These are phyloP conservation scores for Anacardium occidentale DNA, from an alignment of 345 rosid genomes.

Conservation along the genomic window DNA sequence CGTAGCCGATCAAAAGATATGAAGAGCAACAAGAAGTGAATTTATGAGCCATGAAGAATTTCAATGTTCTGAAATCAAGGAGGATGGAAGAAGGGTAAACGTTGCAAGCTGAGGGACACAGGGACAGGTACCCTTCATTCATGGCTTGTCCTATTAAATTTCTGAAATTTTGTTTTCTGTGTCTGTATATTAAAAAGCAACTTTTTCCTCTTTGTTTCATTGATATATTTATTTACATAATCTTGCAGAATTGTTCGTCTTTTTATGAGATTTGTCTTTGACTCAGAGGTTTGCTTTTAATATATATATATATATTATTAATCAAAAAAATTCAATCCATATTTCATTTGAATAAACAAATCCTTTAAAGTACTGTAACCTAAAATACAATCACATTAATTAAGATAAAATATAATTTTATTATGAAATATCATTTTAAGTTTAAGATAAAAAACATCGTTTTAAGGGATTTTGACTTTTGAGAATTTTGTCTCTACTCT, in stretches of 20 bases:
- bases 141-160: slow-evolving; percentile 30
- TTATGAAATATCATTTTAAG: too few relatives aligned
- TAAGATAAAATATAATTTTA: too few relatives aligned
- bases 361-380: too few relatives aligned
- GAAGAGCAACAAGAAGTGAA: slow-evolving; percentile 40
- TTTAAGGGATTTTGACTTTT: not conserved
- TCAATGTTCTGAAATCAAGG: not conserved
- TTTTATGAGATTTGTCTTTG: slow-evolving; percentile 12
- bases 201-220: slow-evolving; percentile 5
- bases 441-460: not conserved
- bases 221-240: not conserved
- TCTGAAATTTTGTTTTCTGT: slow-evolving; percentile 8
- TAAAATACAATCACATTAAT: too few relatives aligned
- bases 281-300: slow-evolving; percentile 7
- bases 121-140: slow-evolving; percentile 29
- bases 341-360: too few relatives aligned
- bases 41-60: too few relatives aligned
- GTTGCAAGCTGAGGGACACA: slow-evolving; percentile 30
- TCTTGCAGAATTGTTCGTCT: not conserved
- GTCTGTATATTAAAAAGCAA: slow-evolving; percentile 10
- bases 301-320: too few relatives aligned
- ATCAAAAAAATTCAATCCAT: too few relatives aligned
- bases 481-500: slow-evolving; percentile 5
- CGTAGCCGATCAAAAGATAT: slow-evolving; percentile 50
- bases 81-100: not conserved